Evolutionary conservation across 805 yeast genomes (phyloP), one percentile per base, ranked within the genome.

Genomic region (Kodamaea hsintzibuensis): DNA sequence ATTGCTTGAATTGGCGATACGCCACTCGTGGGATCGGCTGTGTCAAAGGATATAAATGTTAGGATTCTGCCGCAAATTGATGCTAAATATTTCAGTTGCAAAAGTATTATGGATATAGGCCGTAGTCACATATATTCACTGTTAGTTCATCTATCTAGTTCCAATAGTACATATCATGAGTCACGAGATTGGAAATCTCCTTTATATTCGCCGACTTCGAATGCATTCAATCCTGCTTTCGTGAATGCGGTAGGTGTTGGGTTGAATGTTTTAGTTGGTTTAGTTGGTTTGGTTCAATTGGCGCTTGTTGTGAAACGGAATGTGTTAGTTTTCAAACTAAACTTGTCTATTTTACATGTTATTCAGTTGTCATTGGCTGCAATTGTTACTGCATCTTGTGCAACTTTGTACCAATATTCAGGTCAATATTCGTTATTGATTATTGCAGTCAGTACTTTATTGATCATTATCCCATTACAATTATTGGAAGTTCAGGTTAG

Each of bases 191-290:
- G 48, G 48, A 45, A n/a, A 17, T 16, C 22, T 7, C 48, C 48
- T 12, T 45, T 45, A 22, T 27, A 30, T 17, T 43, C 47, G 18
- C 48, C 48, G 2, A n/a, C 39, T 14, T 44, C 49, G 7, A 67
- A 67, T 52, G 50, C 64, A 46, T 47, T 68, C 39, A 64, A 67
- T 43, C 70, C 70, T 1, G 57, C 60, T 25, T 67, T 67, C 42
- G 49, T 65, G 42, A 47, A 62, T 18, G 51, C 59, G 18, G 49
- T 58, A n/a, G 48, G 55, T 19, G 30, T 56, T 18, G 43, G 49
- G 2, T 49, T 54, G 42, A 48, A 50, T 45, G 52, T 33, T 14
- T 37, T 56, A n/a, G 16, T 57, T 10, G 66, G 60, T 10, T 51
- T 40, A 4, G 51, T 54, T 7, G 62, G 54, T 1, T 14, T 60